Base-by-base conservation (phyloP, 805 yeast species). In the Candida glaebosa region DNA sequence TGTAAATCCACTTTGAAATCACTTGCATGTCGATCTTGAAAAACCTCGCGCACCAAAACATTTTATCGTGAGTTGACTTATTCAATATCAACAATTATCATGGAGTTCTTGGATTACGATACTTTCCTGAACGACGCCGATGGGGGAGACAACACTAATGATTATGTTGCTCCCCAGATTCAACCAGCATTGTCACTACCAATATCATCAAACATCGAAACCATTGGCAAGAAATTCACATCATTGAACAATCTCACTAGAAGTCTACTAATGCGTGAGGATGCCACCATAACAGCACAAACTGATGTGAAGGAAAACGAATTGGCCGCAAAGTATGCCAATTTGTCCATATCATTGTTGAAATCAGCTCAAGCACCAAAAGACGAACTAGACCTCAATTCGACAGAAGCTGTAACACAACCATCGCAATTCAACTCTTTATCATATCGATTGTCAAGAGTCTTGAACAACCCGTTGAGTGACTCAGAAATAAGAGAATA, bases 261-360 rank as follows among this genome's bases (percentile, higher is more conserved):
- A 31, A 63, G 51, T 41, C 47, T 69, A 16, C 53, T 65, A 40
- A 58, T 55, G 22, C 53, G 50, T 5, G 62, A 56, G 8, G 50
- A 44, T 14, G 34, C 39, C 31, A 26, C 39, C 26, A 47, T 31
- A 33, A 18, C 12, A 20, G 8, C 10, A 6, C 17, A 4, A 40
- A 22, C 18, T 19, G 17, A 19, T 6, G 8, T 19, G 24, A 34
- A 9, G 44, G 45, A 48, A 38, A 37, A 45, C 28, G 47, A 44
- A 33, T 32, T 57, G 20, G 77, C 81, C 2, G 69, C 68, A 39
- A 71, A 69, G 42, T 78, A 78, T 49, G 84, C 82, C 0, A 49
- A 62, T 35, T 44, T 68, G 26, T 73, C 83, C 0, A 49, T 78
- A 32, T 61, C 61, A 16, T 52, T 77, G 44, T 52, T 67, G 14